Conservation (phyloP, 352 stramenopile species). For the Phytophthora meadii region DNA sequence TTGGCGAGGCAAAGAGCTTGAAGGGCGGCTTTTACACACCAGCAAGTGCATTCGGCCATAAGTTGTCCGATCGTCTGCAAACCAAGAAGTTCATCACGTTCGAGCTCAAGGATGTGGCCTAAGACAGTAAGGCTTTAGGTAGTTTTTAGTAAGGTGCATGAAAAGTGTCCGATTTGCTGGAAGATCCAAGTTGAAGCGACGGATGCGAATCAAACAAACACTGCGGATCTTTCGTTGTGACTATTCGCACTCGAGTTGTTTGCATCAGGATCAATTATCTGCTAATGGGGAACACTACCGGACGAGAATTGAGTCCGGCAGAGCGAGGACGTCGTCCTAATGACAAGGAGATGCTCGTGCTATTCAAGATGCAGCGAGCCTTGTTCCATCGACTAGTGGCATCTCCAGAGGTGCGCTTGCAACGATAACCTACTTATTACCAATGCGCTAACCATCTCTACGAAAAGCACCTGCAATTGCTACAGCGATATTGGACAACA, state of each 20-base stretch:
- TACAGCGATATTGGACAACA: constrained; percentile 69
- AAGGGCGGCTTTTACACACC: constrained; percentile 68
- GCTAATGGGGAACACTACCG: constrained; percentile 54
- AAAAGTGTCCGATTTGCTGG: constrained; percentile 2
- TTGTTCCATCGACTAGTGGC: constrained; percentile 63
- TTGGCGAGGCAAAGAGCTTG: constrained; percentile 19
- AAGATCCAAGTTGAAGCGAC: constrained; percentile 21
- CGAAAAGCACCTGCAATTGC: constrained; percentile 56
- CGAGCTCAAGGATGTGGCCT: constrained; percentile 44
- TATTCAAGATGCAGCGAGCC: constrained; percentile 69
- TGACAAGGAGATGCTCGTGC: constrained; percentile 68
- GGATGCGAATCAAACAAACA: constrained; percentile 29
- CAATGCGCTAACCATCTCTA: constrained; percentile 4
- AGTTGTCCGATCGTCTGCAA: constrained; percentile 56
- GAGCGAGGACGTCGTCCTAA: constrained; percentile 57
- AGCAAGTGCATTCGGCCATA: constrained; percentile 63
- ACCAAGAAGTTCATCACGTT: constrained; percentile 67
- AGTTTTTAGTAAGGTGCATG: constrained; percentile 9
- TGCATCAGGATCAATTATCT: background rate
- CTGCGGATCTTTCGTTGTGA: constrained; percentile 13
- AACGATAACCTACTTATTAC: no score
- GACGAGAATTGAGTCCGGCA: constrained; percentile 38
- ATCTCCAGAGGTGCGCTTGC: constrained; percentile 57
- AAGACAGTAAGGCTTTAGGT: constrained; percentile 9
- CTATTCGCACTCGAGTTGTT: constrained; percentile 8